These are phyloP conservation scores for Fusarium mangiferae DNA, from an alignment of 2,329 filamentous ascomycete species.

Conservation along the genomic window DNA sequence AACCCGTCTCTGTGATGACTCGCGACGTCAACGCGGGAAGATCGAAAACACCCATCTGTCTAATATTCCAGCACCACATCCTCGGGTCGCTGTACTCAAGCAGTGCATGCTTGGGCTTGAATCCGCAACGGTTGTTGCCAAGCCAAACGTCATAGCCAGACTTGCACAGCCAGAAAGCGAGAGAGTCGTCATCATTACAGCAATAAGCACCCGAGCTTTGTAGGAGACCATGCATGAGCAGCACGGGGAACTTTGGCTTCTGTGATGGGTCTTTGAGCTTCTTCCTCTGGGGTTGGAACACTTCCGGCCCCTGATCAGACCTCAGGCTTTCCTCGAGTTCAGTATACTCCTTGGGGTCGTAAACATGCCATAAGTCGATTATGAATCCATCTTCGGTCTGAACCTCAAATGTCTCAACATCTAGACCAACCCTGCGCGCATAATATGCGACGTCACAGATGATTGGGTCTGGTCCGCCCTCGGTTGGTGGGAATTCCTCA, in stretches of 20 bases:
- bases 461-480: conserved; percentile 83
- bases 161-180: conserved; percentile 93
- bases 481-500: conserved; percentile 76
- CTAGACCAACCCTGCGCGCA: conserved; percentile 85
- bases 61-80: conserved; percentile 98
- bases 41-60: conserved; percentile 92
- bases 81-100: conserved; percentile 81
- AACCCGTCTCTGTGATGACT: conserved; percentile 84
- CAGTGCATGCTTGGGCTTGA: conserved; percentile 78
- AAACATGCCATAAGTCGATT: conserved; percentile 89
- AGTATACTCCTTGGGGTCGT: conserved; percentile 79
- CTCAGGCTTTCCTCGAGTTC: conserved; percentile 61
- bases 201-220: conserved; percentile 92
- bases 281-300: conserved; percentile 63
- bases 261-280: conserved; percentile 50
- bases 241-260: conserved; percentile 77
- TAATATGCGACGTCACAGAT: conserved; percentile 87
- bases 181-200: conserved; percentile 86
- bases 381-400: conserved; percentile 96
- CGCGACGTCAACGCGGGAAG: conserved; percentile 82
- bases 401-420: conserved; percentile 84
- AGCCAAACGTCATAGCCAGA: conserved; percentile 95
- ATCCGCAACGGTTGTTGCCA: conserved; percentile 92
- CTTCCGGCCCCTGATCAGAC: conserved; percentile 65
- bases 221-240: conserved; percentile 88